A percentile compares a stretch with the other conserved stretches of the same genome.
Evolutionary conservation across 805 yeast genomes (phyloP).

Genomic region (Pichia deserticola): DNA sequence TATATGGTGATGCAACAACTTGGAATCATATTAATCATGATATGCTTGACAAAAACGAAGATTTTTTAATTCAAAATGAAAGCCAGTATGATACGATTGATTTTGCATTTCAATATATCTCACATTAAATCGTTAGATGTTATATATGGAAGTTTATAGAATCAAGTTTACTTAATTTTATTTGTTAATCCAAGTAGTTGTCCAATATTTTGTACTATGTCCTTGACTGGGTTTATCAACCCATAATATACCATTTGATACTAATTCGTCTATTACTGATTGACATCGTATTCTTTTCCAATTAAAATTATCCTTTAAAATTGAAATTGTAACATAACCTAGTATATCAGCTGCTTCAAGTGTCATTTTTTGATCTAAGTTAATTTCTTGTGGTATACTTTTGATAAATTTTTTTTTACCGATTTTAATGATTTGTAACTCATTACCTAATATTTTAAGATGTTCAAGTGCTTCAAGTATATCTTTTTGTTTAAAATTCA

Average conservation of each 20-base stretch:
- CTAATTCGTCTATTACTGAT: constrained; percentile 68
- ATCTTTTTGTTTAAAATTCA: constrained; percentile 39
- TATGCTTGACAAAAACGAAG: constrained; percentile 60
- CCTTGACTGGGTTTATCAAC: constrained; percentile 43
- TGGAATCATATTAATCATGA: constrained; percentile 86
- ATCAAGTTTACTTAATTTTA: background rate
- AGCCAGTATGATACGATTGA: constrained; percentile 59
- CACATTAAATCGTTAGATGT: constrained; percentile 41
- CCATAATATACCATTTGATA: constrained; percentile 80
- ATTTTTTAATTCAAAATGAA: constrained; percentile 71
- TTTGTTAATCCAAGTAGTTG: constrained; percentile 58
- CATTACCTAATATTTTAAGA: constrained; percentile 57
- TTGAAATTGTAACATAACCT: constrained; percentile 61
- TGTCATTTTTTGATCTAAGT: constrained; percentile 61
- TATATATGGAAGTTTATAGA: no score
- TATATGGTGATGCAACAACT: constrained; percentile 95
- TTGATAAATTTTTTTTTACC: constrained; percentile 53
- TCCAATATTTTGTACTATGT: constrained; percentile 54
- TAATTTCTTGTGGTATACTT: constrained; percentile 55
- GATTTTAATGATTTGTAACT: constrained; percentile 55
- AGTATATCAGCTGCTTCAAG: constrained; percentile 69
- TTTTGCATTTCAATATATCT: constrained; percentile 88
- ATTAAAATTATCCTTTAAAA: constrained; percentile 63
- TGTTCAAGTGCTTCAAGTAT: constrained; percentile 47
- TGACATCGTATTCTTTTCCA: constrained; percentile 65